Conservation (phyloP, 495 filamentous ascomycete genomes). For the Baudoinia panamericana region DNA sequence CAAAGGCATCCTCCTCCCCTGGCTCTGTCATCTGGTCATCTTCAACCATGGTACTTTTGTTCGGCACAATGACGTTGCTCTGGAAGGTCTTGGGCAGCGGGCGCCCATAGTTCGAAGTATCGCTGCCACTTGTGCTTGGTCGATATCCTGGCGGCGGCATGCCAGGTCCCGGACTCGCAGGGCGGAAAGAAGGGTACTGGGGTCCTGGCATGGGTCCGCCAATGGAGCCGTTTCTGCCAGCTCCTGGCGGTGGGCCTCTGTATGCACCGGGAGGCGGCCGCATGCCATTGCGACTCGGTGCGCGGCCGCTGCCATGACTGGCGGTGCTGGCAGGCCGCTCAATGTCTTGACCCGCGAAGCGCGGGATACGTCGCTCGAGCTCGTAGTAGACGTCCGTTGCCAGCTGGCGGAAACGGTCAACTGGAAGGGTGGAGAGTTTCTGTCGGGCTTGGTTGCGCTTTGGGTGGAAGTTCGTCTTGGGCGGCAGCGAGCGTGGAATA, state of each 20-base stretch:
- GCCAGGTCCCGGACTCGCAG: constrained; percentile 9
- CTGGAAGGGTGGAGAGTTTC: constrained; percentile 77
- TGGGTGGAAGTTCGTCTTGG: constrained; percentile 80
- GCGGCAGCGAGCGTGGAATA: constrained; percentile 58
- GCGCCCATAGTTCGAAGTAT: constrained; percentile 32
- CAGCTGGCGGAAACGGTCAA: constrained; percentile 73
- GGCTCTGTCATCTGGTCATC: constrained; percentile 73
- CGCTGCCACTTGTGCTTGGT: constrained; percentile 7
- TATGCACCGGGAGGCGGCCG: constrained; percentile 11
- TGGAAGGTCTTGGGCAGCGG: constrained; percentile 85
- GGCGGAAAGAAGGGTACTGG: constrained; percentile 11
- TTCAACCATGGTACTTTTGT: constrained; percentile 96
- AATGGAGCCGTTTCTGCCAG: constrained; percentile 4
- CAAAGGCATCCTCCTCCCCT: constrained; percentile 53
- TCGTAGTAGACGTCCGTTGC: constrained; percentile 95
- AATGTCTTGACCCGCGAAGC: constrained; percentile 55
- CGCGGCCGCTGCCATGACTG: constrained; percentile 36
- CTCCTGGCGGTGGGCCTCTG: constrained; percentile 8
- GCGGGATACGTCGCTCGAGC: constrained; percentile 77
- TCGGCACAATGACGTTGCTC: constrained; percentile 89
- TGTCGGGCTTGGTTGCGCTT: constrained; percentile 94
- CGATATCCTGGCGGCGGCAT: constrained; percentile 23
- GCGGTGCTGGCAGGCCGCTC: constrained; percentile 58
- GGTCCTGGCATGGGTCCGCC: constrained; percentile 22
- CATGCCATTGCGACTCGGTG: constrained; percentile 35